Conservation (phyloP, 495 filamentous ascomycete genomes). For the Penicillium dipodomyicola region DNA sequence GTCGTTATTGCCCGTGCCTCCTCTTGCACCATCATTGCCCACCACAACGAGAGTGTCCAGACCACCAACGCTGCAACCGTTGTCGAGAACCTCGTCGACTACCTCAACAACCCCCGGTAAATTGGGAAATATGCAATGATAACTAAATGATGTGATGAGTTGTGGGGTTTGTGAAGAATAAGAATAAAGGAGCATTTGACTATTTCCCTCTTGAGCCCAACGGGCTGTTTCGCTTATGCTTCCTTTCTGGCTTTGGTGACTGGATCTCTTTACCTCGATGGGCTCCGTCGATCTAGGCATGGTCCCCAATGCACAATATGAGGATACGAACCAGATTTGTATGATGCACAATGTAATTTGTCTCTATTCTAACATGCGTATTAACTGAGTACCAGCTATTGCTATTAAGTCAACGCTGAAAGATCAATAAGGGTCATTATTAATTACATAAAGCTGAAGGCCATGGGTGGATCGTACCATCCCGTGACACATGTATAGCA, state of each 20-base stretch:
- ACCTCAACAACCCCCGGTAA: constrained; percentile 42
- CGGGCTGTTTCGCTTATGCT: constrained; percentile 1
- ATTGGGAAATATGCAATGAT: constrained; percentile 10
- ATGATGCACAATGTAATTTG: constrained; percentile 7
- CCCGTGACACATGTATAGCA: constrained; percentile 5
- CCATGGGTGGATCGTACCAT: constrained; percentile 17
- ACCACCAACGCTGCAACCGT: constrained; percentile 47
- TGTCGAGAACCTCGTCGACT: constrained; percentile 45
- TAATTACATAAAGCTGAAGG: constrained; percentile 21
- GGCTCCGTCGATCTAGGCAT: background rate
- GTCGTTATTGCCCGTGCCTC: constrained; percentile 75
- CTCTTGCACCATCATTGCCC: constrained; percentile 80
- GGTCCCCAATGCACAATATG: constrained; percentile 2
- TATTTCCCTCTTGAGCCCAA: constrained; percentile 8
- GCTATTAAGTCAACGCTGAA: background rate
- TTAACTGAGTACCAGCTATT: constrained; percentile 7
- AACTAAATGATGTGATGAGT: constrained; percentile 21
- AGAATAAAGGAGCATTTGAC: constrained; percentile 25
- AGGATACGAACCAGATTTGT: constrained; percentile 2
- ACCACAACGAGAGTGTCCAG: constrained; percentile 69
- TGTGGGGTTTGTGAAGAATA: constrained; percentile 28
- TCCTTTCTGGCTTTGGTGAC: constrained; percentile 4
- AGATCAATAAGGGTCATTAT: constrained; percentile 24
- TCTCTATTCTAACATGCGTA: constrained; percentile 21
- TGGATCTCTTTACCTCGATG: constrained; percentile 7